Evolutionary conservation across 176 grass and related monocot species (phyloP), one percentile per base, ranked within the genome.

Genomic region (Cenchrus fungigraminus): DNA sequence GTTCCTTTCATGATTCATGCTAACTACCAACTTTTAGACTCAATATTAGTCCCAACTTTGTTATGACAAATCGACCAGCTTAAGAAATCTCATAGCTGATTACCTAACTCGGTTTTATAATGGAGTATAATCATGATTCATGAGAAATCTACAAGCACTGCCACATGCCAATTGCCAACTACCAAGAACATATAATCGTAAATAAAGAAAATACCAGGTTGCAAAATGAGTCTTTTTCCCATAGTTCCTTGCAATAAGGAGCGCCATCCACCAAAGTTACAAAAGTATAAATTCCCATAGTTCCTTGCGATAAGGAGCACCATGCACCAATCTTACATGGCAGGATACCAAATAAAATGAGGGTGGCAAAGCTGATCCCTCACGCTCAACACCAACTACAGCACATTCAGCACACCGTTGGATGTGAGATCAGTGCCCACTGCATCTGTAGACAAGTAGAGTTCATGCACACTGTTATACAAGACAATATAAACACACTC

Each of bases 331-430:
- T 40, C 37, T 40, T 40, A 40, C 37, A 40, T 40, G 37, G 45
- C 45, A 46, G 45, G 45, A 46, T 46, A 9, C 4, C 45, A 46
- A 46, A 46, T 46, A 46, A 46, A 46, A 46, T 46, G 45, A 46
- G 45, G 45, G 45, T 46, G 7, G 7, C 45, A 46, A 46, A 46
- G 8, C 44, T 46, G 44, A 8, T 46, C 4, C 44, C 44, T 46
- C 44, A 46, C 44, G 44, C 44, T 46, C 45, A 80, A 97, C 82
- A 75, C 91, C 91, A 93, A 94, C 12, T 68, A 94, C 91, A 73
- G 91, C 94, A 62, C 91, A 91, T 71, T 97, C 94, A 47, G 87
- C 82, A 82, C 94, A 97, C 42, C 90, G 85, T 34, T 85, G 91
- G 49, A 77, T 97, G 89, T 9, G 87, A 97, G 12, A 52, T 8